Percentiles rank a stretch among this genome's conserved stretches.
Conservation (phyloP, 2,329 filamentous ascomycete genomes). For the Sporothrix mexicana region DNA sequence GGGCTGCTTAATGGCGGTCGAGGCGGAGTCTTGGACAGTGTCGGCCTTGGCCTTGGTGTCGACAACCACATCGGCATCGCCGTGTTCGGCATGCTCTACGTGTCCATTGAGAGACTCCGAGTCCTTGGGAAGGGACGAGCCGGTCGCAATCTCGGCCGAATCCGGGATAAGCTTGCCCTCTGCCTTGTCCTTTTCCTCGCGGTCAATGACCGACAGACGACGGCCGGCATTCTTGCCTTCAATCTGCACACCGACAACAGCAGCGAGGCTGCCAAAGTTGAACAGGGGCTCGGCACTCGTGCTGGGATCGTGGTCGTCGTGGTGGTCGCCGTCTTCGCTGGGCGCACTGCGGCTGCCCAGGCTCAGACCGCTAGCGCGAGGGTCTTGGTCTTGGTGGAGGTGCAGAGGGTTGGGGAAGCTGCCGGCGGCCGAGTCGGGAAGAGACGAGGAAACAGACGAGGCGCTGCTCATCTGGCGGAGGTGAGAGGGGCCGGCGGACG, state of each 20-base stretch:
- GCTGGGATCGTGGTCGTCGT: slow-evolving; percentile 48
- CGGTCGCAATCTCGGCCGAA: slow-evolving; percentile 23
- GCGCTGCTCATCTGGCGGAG: slow-evolving; percentile 84
- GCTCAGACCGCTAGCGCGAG: slow-evolving; percentile 61
- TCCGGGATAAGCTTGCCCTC: slow-evolving; percentile 29
- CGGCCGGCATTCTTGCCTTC: slow-evolving; percentile 54
- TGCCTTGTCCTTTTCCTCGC: slow-evolving; percentile 39
- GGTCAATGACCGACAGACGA: slow-evolving; percentile 41
- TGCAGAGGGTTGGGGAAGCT: slow-evolving; percentile 53
- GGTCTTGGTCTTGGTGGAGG: slow-evolving; percentile 46
- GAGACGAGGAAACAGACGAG: slow-evolving; percentile 81
- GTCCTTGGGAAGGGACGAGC: slow-evolving; percentile 39
- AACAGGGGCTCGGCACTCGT: slow-evolving; percentile 77
- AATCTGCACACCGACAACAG: slow-evolving; percentile 74
- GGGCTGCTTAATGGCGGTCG: slow-evolving; percentile 8
- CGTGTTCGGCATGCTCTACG: slow-evolving; percentile 48
- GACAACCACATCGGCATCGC: slow-evolving; percentile 1
- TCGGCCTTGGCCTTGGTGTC: background rate
- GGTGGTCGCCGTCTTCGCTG: slow-evolving; percentile 54
- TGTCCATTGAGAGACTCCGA: slow-evolving; percentile 46
- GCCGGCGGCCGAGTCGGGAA: slow-evolving; percentile 67
- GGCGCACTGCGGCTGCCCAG: slow-evolving; percentile 52
- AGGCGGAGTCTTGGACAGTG: background rate
- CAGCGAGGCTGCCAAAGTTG: slow-evolving; percentile 86
- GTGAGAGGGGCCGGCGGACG: slow-evolving; percentile 68